Conservation (phyloP, 495 filamentous ascomycete genomes). For the Clavariopsis aquatica region DNA sequence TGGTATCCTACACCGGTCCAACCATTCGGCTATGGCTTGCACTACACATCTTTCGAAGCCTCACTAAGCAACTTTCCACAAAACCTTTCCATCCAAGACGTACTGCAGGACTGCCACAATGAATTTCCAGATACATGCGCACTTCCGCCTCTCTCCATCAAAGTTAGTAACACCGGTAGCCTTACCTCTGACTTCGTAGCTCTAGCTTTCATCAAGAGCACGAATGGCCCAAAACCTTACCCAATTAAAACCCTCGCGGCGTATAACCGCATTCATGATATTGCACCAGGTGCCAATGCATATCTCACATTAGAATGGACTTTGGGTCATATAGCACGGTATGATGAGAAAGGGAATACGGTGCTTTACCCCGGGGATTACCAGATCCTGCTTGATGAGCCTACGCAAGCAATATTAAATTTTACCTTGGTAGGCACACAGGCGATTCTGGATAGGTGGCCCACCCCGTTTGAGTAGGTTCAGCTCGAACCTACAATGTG, state of each 20-base stretch:
- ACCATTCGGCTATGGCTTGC: conserved; percentile 58
- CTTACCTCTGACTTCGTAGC: conserved; percentile 60
- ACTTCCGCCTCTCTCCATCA: conserved; percentile 50
- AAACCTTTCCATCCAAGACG: conserved; percentile 40
- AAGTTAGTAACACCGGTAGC: conserved; percentile 56
- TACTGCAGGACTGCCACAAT: conserved; percentile 31
- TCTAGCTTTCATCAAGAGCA: conserved; percentile 57
- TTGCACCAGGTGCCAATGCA: conserved; percentile 48
- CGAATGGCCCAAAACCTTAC: conserved; percentile 58
- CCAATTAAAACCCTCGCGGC: conserved; percentile 64
- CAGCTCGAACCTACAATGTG: too few relatives aligned
- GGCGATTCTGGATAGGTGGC: conserved; percentile 1
- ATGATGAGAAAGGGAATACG: conserved; percentile 59
- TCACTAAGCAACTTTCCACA: conserved; percentile 33
- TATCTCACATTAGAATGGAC: conserved; percentile 52
- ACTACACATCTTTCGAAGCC: conserved; percentile 53
- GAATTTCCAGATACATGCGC: conserved; percentile 35
- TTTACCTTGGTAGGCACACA: background rate
- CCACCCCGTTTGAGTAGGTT: background rate
- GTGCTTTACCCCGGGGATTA: conserved; percentile 67
- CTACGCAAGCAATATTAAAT: background rate
- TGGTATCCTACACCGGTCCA: conserved; percentile 60
- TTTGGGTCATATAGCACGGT: conserved; percentile 61
- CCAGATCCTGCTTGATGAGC: conserved; percentile 56
- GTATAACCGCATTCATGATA: conserved; percentile 54